Percentiles rank a stretch among this genome's conserved stretches.
phyloP scores from a whole-genome alignment of 352 stramenopile genomes.

The Phytophthora lateralis region DNA sequence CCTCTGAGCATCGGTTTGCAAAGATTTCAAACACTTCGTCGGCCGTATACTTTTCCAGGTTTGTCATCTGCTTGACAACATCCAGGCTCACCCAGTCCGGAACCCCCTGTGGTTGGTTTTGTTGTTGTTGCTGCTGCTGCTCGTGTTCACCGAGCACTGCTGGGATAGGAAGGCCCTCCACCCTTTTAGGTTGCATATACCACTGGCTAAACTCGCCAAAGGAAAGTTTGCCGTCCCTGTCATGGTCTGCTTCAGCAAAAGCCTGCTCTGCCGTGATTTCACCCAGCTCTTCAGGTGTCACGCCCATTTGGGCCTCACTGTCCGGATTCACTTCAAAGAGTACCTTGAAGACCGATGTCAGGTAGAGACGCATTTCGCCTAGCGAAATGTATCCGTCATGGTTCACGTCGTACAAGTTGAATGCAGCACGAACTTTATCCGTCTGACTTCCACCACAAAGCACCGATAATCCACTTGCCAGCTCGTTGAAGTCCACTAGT shows the following conservation, averaged over 20 bases:
- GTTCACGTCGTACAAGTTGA: conserved; percentile 90
- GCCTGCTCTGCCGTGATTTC: conserved; percentile 80
- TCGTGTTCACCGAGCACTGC: conserved; percentile 28
- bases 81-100: conserved; percentile 73
- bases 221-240: conserved; percentile 79
- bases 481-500: conserved; percentile 80
- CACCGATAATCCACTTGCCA: conserved; percentile 80
- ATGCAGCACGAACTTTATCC: conserved; percentile 83
- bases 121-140: conserved; percentile 17
- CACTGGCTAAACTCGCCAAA: conserved; percentile 87
- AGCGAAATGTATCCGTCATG: conserved; percentile 87
- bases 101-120: conserved; percentile 42
- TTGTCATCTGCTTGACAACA: conserved; percentile 86
- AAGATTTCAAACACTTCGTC: conserved; percentile 90
- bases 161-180: conserved; percentile 22
- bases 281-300: conserved; percentile 74
- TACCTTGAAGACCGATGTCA: conserved; percentile 88
- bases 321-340: conserved; percentile 85
- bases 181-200: conserved; percentile 63
- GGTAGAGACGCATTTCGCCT: conserved; percentile 82
- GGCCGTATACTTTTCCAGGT: conserved; percentile 78
- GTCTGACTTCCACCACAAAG: conserved; percentile 69
- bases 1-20: conserved; percentile 77
- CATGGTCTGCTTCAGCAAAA: conserved; percentile 79
- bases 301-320: conserved; percentile 57